These are phyloP conservation scores for Crataegus laevigata DNA, from an alignment of 306 rosid genomes.

Conservation along the genomic window DNA sequence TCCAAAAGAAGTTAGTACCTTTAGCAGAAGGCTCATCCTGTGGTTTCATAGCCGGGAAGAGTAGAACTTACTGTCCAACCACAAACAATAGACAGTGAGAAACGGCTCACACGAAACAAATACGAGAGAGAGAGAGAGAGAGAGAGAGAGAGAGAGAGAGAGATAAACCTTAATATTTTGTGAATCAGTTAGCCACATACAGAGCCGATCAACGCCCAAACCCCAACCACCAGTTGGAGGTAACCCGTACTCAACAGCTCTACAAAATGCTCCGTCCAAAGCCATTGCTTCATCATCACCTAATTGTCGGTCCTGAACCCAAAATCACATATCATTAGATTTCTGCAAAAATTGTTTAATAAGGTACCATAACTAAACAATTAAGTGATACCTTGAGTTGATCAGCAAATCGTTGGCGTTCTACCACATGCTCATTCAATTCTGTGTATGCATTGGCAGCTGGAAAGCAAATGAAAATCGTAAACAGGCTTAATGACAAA, in stretches of 20 bases:
- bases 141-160: neutral
- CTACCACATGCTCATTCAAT: slow-evolving; percentile 91
- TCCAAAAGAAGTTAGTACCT: slow-evolving; percentile 9
- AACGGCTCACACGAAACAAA: neutral
- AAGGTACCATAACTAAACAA: neutral
- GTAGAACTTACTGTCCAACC: slow-evolving; percentile 70
- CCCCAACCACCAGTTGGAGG: slow-evolving; percentile 99
- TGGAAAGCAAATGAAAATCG: slow-evolving; percentile 24
- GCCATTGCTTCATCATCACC: slow-evolving; percentile 98
- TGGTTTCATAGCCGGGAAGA: slow-evolving; percentile 76
- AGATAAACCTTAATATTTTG: slow-evolving; percentile 72
- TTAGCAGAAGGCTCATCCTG: slow-evolving; percentile 52
- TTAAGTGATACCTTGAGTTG: slow-evolving; percentile 67
- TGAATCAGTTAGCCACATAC: slow-evolving; percentile 80
- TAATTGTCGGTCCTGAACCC: slow-evolving; percentile 67
- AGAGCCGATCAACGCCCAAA: slow-evolving; percentile 71
- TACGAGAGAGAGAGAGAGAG: neutral
- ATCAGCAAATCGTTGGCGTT: slow-evolving; percentile 79
- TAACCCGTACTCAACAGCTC: slow-evolving; percentile 82
- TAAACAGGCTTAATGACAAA: slow-evolving; percentile 2
- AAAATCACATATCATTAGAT: slow-evolving; percentile 2
- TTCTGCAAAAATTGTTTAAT: neutral
- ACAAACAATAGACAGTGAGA: slow-evolving; percentile 1
- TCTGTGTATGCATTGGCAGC: slow-evolving; percentile 88
- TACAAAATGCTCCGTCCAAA: slow-evolving; percentile 78